phyloP scores from a whole-genome alignment of 352 stramenopile species.

The Phytophthora hybrid region DNA sequence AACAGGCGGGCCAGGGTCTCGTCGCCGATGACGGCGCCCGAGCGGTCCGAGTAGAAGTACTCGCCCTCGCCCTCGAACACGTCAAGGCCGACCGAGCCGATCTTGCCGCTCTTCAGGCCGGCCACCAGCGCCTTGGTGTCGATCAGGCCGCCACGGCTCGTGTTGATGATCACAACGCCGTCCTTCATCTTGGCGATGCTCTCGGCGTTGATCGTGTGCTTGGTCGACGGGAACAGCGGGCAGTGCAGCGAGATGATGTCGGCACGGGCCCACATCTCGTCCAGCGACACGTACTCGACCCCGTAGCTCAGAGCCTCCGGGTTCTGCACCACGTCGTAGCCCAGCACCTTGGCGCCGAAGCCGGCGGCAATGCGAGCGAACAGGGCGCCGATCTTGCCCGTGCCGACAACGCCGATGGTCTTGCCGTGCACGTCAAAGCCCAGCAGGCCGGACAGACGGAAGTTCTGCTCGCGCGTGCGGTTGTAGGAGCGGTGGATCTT shows the following conservation, averaged over 20 bases:
- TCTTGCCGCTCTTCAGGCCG: constrained; percentile 79
- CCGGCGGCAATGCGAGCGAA: constrained; percentile 55
- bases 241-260: constrained; percentile 92
- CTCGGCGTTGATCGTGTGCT: constrained; percentile 85
- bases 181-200: constrained; percentile 90
- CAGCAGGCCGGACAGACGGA: constrained; percentile 63
- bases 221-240: constrained; percentile 81
- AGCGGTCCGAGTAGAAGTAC: constrained; percentile 82
- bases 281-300: constrained; percentile 50
- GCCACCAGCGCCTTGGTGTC: constrained; percentile 83
- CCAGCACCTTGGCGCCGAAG: constrained; percentile 60
- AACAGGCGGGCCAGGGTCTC: constrained; percentile 73
- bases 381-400: constrained; percentile 50
- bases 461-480: constrained; percentile 79
- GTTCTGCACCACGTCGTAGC: constrained; percentile 72
- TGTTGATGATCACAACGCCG: constrained; percentile 92
- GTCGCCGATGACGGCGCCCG: constrained; percentile 66
- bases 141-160: constrained; percentile 84
- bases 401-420: constrained; percentile 72
- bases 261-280: constrained; percentile 66
- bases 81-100: constrained; percentile 83
- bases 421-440: constrained; percentile 78
- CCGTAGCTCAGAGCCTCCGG: constrained; percentile 46
- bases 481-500: constrained; percentile 82
- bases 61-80: constrained; percentile 87